Base-by-base conservation (phyloP, 1,139 yeast species). In the Saccharomyces uvarum region DNA sequence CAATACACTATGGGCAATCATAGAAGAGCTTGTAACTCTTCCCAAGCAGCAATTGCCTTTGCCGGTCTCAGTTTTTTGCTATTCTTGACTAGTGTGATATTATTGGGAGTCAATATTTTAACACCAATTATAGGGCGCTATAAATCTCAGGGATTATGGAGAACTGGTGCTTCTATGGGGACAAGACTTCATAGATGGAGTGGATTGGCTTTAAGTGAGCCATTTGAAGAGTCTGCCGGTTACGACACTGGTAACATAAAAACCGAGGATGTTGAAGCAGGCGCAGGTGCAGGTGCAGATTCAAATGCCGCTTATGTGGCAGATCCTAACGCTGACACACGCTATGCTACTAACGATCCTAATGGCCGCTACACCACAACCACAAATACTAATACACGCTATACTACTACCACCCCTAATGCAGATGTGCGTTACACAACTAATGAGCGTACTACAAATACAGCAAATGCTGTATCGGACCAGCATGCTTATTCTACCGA, bases 11-110 rank as follows among this genome's bases (percentile, higher is more conserved):
- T 56, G 31, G 48, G 47, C n/a, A 49, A 48, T 21, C 57, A 56
- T 47, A 49, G 46, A 9, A 54, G 55, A 13, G 61, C 67, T 54
- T 67, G 75, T 53, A 63, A 62, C 42, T 49, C 69, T 11, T 64
- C 67, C 13, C 66, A 70, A 53, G 69, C 73, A 7, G 61, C 73
- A 2, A 64, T 68, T 54, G 75, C 74, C 2, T 70, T 71, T 57
- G 64, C 71, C 2, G 73, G 70, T n/a, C 53, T 71, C 6, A 49
- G 64, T 1, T 68, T 64, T 54, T 51, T 66, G 4, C 53, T 70
- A 48, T 70, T 66, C 50, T 54, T 61, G 16, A 26, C 68, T 8
- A 57, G 65, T 19, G 44, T 65, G 7, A 38, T 63, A 19, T 19
- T 69, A n/a, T 51, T 70, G 24, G 64, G 61, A 48, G 54, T 60